These are phyloP conservation scores for Moesziomyces globuligerus DNA, from an alignment of 1,284 basidiomycete genomes.

Conservation along the genomic window DNA sequence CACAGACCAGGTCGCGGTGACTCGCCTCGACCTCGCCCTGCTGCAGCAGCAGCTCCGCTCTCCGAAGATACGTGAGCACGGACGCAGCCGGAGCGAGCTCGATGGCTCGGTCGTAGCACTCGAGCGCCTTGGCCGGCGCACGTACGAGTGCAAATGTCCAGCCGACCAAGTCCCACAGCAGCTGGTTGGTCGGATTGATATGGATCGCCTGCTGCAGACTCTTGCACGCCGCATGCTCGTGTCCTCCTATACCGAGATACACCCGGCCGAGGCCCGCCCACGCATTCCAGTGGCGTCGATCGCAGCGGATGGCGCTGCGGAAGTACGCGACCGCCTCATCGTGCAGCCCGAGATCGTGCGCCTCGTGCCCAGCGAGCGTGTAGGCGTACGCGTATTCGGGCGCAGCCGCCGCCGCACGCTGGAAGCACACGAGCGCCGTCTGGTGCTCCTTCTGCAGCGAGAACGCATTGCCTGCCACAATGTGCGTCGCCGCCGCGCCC, in stretches of 20 bases:
- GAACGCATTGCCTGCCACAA: slow-evolving; percentile 64
- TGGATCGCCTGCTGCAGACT: slow-evolving; percentile 54
- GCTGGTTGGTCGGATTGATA: slow-evolving; percentile 55
- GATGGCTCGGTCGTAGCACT: slow-evolving; percentile 41
- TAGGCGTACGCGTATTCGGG: slow-evolving; percentile 64
- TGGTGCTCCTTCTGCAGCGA: slow-evolving; percentile 62
- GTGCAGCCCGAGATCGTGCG: slow-evolving; percentile 57
- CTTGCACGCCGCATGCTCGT: slow-evolving; percentile 53
- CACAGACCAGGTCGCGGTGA: slow-evolving; percentile 57
- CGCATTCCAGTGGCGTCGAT: slow-evolving; percentile 64
- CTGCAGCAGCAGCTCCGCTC: slow-evolving; percentile 35
- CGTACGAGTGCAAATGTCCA: slow-evolving; percentile 45
- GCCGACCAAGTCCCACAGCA: slow-evolving; percentile 62
- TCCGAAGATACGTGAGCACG: slow-evolving; percentile 38
- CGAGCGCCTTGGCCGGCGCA: slow-evolving; percentile 29
- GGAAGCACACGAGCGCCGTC: slow-evolving; percentile 61
- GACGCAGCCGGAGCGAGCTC: slow-evolving; percentile 18
- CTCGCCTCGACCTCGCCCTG: slow-evolving; percentile 34
- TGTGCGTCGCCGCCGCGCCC: slow-evolving; percentile 49
- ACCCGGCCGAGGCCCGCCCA: slow-evolving; percentile 62
- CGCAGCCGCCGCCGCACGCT: slow-evolving; percentile 54
- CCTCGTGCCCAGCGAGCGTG: slow-evolving; percentile 65
- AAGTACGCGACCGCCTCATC: slow-evolving; percentile 61
- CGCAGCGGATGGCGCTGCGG: slow-evolving; percentile 57
- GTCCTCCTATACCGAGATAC: slow-evolving; percentile 52